Evolutionary conservation across 1,139 yeast species (phyloP), one percentile per base, ranked within the genome.

Genomic region (Hyphopichia pseudoburtonii): DNA sequence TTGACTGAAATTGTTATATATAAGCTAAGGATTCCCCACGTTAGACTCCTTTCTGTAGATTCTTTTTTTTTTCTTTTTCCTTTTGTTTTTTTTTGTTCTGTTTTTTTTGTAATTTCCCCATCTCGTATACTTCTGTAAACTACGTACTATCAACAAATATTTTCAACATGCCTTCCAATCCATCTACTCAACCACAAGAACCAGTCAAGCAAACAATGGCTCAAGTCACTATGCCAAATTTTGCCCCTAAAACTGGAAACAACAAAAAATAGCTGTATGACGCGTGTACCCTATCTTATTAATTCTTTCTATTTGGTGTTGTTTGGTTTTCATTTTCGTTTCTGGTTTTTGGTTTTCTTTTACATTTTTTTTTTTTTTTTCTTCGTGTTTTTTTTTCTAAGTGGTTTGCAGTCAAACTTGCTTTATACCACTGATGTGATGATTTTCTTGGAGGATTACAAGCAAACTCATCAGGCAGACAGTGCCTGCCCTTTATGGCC

Each of bases 211-310:
- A 27, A 27, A 12, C 29, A 15, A 27, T 27, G 29, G 29, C 29
- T 17, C 29, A 27, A 17, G 29, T 27, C 7, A 27, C 18, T n/a
- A 27, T 27, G 29, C 29, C 29, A 3, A 27, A 17, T 16, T 27
- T 27, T 17, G 29, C 19, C 15, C 29, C 29, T 3, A 27, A 16
- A 18, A 10, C 29, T 19, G 17, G 19, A 5, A 27, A 27, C 23
- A 21, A 21, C 7, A 21, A 21, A 10, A 7, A 21, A 21, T 21
- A 21, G 23, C 23, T 10, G 10, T 21, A 7, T 21, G 9, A 7
- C 7, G 7, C 23, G 7, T 21, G 10, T 21, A 21, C 23, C 23
- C 7, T 21, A 7, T 21, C n/a, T n/a, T n/a, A n/a, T n/a, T n/a
- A n/a, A n/a, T n/a, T n/a, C n/a, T n/a, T n/a, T n/a, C n/a, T n/a